These are phyloP conservation scores for Diplogelasinospora grovesii DNA, from an alignment of 495 filamentous ascomycete genomes.

Conservation along the genomic window DNA sequence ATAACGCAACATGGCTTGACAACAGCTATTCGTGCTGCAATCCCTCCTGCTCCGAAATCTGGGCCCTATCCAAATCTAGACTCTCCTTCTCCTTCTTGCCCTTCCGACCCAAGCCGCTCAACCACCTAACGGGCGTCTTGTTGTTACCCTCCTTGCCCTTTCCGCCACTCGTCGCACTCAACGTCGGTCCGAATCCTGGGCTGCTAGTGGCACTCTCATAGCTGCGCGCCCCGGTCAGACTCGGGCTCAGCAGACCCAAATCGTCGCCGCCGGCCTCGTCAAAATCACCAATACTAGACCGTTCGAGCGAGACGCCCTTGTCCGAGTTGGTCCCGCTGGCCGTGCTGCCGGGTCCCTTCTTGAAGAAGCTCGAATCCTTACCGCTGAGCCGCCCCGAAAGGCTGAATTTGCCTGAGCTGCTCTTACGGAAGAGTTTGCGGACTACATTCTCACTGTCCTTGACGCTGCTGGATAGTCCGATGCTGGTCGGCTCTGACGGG, in stretches of 20 bases:
- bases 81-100: conserved; percentile 45
- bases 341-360: conserved; percentile 50
- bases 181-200: conserved; percentile 30
- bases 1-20: too few species aligned
- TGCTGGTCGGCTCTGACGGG: conserved; percentile 52
- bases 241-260: conserved; percentile 1
- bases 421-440: conserved; percentile 70
- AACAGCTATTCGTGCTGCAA: too few species aligned
- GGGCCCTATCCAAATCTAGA: conserved; percentile 37
- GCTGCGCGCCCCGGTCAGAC: conserved; percentile 30
- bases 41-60: conserved; percentile 17
- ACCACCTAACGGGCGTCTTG: conserved; percentile 36
- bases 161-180: conserved; percentile 8
- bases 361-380: conserved; percentile 55
- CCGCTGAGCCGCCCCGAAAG: conserved; percentile 57
- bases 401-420: conserved; percentile 74
- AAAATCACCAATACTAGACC: conserved; percentile 43
- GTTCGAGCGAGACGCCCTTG: conserved; percentile 33
- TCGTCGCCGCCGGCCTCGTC: conserved; percentile 35
- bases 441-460: conserved; percentile 52
- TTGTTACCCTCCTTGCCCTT: conserved; percentile 15
- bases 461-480: conserved; percentile 26
- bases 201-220: conserved; percentile 39
- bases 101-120: conserved; percentile 41
- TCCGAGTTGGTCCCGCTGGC: conserved; percentile 39